phyloP scores from a whole-genome alignment of 2,329 filamentous ascomycete species.

The Chaetothyriales sp. region DNA sequence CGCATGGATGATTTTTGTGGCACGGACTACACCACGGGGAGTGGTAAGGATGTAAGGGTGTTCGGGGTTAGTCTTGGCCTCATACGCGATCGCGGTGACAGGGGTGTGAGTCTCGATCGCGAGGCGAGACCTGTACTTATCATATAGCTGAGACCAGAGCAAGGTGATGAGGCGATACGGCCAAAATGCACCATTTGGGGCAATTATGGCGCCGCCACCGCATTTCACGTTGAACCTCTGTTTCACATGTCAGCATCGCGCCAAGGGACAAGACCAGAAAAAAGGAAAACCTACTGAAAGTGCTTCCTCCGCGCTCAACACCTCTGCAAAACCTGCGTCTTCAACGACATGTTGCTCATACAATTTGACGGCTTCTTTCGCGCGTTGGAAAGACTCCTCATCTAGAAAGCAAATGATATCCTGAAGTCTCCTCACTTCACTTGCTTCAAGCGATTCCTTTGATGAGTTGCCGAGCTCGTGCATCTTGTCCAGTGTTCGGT shows the following conservation, averaged over 20 bases:
- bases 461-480: conserved; percentile 5
- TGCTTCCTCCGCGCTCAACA: conserved; percentile 5
- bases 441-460: conserved; percentile 2
- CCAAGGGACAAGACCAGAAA: too few species aligned
- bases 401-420: conserved; percentile 6
- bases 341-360: conserved; percentile 7
- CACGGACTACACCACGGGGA: conserved; percentile 24
- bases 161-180: conserved; percentile 25
- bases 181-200: conserved; percentile 23
- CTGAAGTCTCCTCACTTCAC: conserved; percentile 4
- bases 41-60: conserved; percentile 24
- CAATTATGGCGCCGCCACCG: conserved; percentile 9
- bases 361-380: conserved; percentile 1
- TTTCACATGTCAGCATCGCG: neutral
- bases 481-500: conserved; percentile 7
- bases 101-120: conserved; percentile 17
- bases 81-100: conserved; percentile 6
- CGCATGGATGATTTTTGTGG: conserved; percentile 27
- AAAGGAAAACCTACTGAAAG: conserved; percentile 4
- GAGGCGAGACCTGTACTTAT: conserved; percentile 4
- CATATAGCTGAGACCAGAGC: conserved; percentile 9
- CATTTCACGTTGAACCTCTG: conserved; percentile 12
- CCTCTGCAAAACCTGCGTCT: neutral
- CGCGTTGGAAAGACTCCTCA: conserved; percentile 3
- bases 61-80: neutral